Conservation (phyloP, 1,284 basidiomycete genomes). For the Malassezia japonica region DNA sequence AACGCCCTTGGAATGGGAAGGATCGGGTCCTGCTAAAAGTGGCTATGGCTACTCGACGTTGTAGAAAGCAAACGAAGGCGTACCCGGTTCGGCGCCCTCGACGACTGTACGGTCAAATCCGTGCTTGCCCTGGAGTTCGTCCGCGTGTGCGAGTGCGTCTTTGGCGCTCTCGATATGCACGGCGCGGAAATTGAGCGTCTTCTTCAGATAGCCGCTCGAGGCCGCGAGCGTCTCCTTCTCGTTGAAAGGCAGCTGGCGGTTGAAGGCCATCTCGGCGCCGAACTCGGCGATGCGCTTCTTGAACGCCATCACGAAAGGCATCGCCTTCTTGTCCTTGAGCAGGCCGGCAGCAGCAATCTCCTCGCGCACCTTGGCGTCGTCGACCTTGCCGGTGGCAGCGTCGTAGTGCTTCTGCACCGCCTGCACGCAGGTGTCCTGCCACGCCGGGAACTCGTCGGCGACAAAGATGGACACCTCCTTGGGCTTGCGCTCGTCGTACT, state of each 20-base stretch:
- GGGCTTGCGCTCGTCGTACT: slow-evolving; percentile 49
- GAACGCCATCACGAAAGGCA: slow-evolving; percentile 88
- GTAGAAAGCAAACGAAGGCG: slow-evolving; percentile 24
- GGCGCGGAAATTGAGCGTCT: slow-evolving; percentile 65
- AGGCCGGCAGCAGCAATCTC: slow-evolving; percentile 65
- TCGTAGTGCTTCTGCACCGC: slow-evolving; percentile 65
- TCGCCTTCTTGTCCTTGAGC: slow-evolving; percentile 87
- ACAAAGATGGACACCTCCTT: slow-evolving; percentile 82
- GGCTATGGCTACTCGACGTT: slow-evolving; percentile 17
- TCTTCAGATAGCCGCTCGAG: slow-evolving; percentile 61
- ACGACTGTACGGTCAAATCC: slow-evolving; percentile 63
- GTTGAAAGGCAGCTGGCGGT: slow-evolving; percentile 75
- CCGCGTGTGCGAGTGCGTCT: slow-evolving; percentile 53
- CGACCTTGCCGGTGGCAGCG: slow-evolving; percentile 59
- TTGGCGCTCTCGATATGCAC: slow-evolving; percentile 64
- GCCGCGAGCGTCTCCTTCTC: slow-evolving; percentile 64
- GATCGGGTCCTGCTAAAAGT: no score
- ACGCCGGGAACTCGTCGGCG: slow-evolving; percentile 79
- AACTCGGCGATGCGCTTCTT: slow-evolving; percentile 81
- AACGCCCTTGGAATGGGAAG: no score
- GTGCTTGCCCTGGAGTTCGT: slow-evolving; percentile 54
- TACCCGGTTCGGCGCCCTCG: slow-evolving; percentile 75
- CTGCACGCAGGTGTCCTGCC: slow-evolving; percentile 78
- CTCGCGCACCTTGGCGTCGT: slow-evolving; percentile 71
- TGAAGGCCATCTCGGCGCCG: slow-evolving; percentile 70